Conservation (phyloP, 306 rosid genomes). For the Canavalia gladiata region DNA sequence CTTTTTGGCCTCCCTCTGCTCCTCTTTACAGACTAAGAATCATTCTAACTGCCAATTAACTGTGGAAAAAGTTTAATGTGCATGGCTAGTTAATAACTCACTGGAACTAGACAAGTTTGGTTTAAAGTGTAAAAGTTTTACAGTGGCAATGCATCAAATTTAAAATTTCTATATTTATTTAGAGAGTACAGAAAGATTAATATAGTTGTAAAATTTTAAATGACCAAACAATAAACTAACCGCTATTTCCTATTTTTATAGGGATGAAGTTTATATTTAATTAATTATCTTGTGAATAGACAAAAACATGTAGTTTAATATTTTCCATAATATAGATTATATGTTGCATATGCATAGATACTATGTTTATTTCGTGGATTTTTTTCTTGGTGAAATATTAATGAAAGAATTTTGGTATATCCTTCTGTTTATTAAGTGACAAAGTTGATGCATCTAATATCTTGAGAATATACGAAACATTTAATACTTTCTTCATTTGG, state of each 20-base stretch:
- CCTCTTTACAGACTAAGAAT: too few relatives aligned
- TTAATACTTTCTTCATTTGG: not conserved
- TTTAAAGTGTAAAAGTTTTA: not conserved
- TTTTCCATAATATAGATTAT: not conserved
- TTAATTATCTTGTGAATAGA: conserved; percentile 1
- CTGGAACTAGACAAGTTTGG: not conserved
- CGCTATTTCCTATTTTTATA: not conserved
- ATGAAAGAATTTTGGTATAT: not conserved
- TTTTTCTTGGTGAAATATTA: not conserved
- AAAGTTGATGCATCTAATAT: conserved; percentile 13
- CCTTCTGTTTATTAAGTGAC: not conserved
- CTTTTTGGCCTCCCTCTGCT: too few relatives aligned
- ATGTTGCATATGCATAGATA: not conserved
- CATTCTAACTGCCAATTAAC: too few relatives aligned
- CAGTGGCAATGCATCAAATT: not conserved
- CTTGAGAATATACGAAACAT: not conserved
- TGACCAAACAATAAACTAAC: not conserved
- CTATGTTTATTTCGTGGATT: not conserved
- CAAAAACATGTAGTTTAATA: not conserved
- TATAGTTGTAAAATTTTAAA: conserved; percentile 1
- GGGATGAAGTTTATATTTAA: not conserved
- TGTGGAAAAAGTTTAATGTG: too few relatives aligned
- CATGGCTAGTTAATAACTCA: too few relatives aligned
- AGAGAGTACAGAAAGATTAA: not conserved
- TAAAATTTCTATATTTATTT: not conserved